phyloP scores from a whole-genome alignment of 1,284 basidiomycete genomes.

The Ceratobasidium sp. region DNA sequence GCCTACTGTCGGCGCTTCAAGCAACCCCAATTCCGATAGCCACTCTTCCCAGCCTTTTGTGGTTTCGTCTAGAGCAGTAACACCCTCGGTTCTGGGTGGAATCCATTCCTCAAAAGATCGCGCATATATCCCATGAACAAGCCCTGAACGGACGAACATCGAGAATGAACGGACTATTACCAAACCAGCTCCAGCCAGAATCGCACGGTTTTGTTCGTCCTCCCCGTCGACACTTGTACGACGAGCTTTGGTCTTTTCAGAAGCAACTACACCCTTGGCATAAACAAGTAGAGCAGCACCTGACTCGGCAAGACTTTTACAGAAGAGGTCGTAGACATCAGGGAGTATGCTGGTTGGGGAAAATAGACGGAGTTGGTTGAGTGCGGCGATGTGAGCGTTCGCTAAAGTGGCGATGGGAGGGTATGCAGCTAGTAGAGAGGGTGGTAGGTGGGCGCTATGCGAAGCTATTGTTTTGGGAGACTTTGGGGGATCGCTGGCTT shows the following conservation, averaged over 20 bases:
- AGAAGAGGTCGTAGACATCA: constrained; percentile 65
- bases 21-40: constrained; percentile 33
- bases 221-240: constrained; percentile 43
- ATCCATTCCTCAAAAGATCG: constrained; percentile 21
- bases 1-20: background rate
- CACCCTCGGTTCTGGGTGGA: constrained; percentile 31
- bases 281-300: constrained; percentile 65
- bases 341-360: constrained; percentile 73
- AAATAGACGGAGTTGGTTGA: constrained; percentile 86
- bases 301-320: constrained; percentile 65
- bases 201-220: constrained; percentile 38
- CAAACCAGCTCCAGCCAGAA: constrained; percentile 39
- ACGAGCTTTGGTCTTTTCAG: constrained; percentile 41
- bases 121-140: constrained; percentile 41
- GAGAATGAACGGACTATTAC: constrained; percentile 25
- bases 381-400: constrained; percentile 78
- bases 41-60: constrained; percentile 34
- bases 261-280: constrained; percentile 53
- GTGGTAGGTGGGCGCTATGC: constrained; percentile 63
- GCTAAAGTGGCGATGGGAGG: constrained; percentile 81
- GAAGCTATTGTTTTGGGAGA: background rate
- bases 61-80: constrained; percentile 22
- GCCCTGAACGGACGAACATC: constrained; percentile 21
- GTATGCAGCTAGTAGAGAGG: constrained; percentile 76
- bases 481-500: constrained; percentile 38